Evolutionary conservation across 176 grass and related monocot species (phyloP).

Genomic region (Luzula sylvatica): DNA sequence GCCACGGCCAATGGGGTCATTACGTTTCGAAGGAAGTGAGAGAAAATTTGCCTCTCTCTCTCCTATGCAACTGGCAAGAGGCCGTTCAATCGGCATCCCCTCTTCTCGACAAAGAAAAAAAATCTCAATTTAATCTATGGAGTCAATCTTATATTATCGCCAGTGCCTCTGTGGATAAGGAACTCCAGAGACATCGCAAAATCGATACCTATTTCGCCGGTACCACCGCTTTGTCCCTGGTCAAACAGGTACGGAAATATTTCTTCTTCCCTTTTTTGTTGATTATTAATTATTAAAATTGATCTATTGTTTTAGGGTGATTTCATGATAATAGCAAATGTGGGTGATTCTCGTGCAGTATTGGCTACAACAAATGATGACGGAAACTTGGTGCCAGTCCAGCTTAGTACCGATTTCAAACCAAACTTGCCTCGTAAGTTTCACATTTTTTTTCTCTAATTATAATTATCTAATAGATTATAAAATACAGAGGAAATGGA

Average conservation of each 20-base stretch:
- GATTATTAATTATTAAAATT: not conserved
- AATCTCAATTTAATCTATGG: conserved; percentile 56
- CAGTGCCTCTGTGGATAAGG: conserved; percentile 52
- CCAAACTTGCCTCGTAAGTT: conserved; percentile 84
- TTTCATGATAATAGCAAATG: conserved; percentile 60
- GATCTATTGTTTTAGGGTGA: conserved; percentile 30
- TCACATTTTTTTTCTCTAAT: not conserved
- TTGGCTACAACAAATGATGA: conserved; percentile 38
- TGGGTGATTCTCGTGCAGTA: conserved; percentile 88
- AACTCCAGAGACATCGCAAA: conserved; percentile 39
- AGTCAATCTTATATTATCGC: conserved; percentile 39
- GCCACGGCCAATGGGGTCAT: conserved; percentile 86
- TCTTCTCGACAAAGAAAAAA: conserved; percentile 52
- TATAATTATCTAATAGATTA: conserved; percentile 1
- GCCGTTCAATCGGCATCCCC: conserved; percentile 38
- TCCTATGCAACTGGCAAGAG: conserved; percentile 76
- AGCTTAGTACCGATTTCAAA: conserved; percentile 86
- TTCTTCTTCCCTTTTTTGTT: not conserved
- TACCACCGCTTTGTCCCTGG: conserved; percentile 56
- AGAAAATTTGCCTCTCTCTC: conserved; percentile 55
- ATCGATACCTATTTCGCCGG: conserved; percentile 70
- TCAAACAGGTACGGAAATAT: conserved; percentile 43
- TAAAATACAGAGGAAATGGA: conserved; percentile 51
- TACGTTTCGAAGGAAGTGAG: conserved; percentile 73
- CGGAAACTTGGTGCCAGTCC: conserved; percentile 42